These are phyloP conservation scores for Chaetomium tenue DNA, from an alignment of 495 filamentous ascomycete genomes.

Conservation along the genomic window DNA sequence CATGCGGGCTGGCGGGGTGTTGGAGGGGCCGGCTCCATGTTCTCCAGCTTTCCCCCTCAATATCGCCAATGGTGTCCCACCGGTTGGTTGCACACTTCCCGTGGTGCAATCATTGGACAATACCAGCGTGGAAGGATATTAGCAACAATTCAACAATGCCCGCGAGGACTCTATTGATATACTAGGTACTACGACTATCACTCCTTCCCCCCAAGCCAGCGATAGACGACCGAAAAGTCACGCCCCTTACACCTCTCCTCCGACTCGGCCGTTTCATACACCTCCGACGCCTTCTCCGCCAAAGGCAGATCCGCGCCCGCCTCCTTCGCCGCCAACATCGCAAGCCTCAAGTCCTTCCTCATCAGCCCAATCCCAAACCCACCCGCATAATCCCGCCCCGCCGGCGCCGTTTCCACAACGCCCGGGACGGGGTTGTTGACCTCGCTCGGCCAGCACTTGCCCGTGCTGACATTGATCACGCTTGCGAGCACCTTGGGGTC, in stretches of 20 bases:
- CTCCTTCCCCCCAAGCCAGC: slow-evolving; percentile 61
- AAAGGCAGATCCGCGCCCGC: slow-evolving; percentile 65
- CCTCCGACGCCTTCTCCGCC: slow-evolving; percentile 59
- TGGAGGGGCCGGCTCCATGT: slow-evolving; percentile 6
- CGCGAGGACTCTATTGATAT: background rate
- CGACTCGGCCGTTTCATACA: slow-evolving; percentile 65
- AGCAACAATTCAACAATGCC: background rate
- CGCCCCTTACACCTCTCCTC: slow-evolving; percentile 62
- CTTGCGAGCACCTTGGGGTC: slow-evolving; percentile 74
- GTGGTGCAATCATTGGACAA: background rate
- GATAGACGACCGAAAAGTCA: slow-evolving; percentile 85
- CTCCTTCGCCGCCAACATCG: slow-evolving; percentile 68
- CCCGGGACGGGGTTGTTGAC: slow-evolving; percentile 90
- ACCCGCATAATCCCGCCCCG: slow-evolving; percentile 69
- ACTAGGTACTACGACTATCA: slow-evolving; percentile 11
- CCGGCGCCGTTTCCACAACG: slow-evolving; percentile 70
- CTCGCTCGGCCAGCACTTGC: slow-evolving; percentile 88
- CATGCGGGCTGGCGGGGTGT: background rate
- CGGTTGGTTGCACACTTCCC: background rate
- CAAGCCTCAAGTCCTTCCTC: slow-evolving; percentile 77
- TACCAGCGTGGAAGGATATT: background rate
- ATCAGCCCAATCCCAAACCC: slow-evolving; percentile 83
- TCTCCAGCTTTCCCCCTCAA: background rate
- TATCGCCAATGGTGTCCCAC: background rate
- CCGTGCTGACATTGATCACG: slow-evolving; percentile 82